Evolutionary conservation across 257 asterid species (phyloP).

Genomic region (Capsicum rhomboideum): DNA sequence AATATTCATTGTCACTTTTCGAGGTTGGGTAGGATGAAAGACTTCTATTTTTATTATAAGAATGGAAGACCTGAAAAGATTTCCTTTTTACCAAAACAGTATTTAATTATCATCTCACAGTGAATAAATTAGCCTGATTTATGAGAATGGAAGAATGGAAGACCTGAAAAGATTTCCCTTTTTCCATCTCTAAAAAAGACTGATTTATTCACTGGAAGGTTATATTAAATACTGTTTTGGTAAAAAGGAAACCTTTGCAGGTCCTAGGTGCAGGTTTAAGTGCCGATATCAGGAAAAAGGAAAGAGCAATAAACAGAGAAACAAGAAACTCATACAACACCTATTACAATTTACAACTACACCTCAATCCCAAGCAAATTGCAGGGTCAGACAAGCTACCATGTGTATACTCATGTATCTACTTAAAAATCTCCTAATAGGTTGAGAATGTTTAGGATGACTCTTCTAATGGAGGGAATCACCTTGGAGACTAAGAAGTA

Average conservation of each 20-base stretch:
- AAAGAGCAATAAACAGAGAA: neutral
- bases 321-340: neutral
- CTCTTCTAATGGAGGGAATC: neutral
- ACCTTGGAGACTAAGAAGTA: neutral
- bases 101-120: neutral
- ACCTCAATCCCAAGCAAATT: neutral
- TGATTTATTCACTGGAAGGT: neutral
- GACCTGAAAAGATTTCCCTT: too few species aligned
- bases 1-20: neutral
- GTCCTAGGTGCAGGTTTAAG: neutral
- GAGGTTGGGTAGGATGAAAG: neutral
- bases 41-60: neutral
- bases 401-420: neutral
- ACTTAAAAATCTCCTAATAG: neutral
- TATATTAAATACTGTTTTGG: neutral
- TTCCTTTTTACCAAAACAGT: neutral
- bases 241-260: neutral
- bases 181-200: neutral
- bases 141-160: too few species aligned
- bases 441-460: neutral
- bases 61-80: neutral
- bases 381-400: neutral
- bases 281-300: neutral
- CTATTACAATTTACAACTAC: neutral
- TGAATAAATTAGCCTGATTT: neutral